phyloP scores from a whole-genome alignment of 495 filamentous ascomycete genomes.

The Aspergillus bridgeri region DNA sequence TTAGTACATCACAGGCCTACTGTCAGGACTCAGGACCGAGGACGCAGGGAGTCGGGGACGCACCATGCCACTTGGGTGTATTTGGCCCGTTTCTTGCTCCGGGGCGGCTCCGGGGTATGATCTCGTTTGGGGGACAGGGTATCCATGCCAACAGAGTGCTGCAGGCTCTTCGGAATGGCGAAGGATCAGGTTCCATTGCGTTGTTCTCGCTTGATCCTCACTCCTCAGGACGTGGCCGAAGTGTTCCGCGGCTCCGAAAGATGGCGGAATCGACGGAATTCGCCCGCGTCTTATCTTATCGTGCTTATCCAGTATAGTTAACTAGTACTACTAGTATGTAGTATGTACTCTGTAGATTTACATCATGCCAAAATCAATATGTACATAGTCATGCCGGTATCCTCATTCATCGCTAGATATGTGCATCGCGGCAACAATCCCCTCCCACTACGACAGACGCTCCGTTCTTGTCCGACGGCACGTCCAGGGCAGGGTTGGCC shows the following conservation, averaged over 20 bases:
- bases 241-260: not conserved
- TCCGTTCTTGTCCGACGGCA: constrained; percentile 56
- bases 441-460: constrained; percentile 45
- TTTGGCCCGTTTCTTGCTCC: constrained; percentile 35
- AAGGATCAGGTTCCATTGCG: not conserved
- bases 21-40: no score
- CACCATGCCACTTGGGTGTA: constrained; percentile 41
- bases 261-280: not conserved
- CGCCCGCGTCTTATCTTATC: not conserved
- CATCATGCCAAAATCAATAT: not conserved
- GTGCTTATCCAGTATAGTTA: no score
- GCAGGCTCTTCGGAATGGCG: not conserved
- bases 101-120: constrained; percentile 18
- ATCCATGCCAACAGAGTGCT: not conserved
- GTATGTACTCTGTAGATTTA: not conserved
- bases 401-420: constrained; percentile 21
- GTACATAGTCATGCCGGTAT: not conserved
- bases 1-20: constrained; percentile 8
- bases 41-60: no score
- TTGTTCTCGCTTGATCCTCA: not conserved
- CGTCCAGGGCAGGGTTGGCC: constrained; percentile 70
- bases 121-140: constrained; percentile 2
- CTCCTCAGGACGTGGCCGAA: no score
- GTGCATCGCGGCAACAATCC: constrained; percentile 30
- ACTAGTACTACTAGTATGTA: no score